Conservation (phyloP, 768 basidiomycete species). For the Hortiboletus campestris region DNA sequence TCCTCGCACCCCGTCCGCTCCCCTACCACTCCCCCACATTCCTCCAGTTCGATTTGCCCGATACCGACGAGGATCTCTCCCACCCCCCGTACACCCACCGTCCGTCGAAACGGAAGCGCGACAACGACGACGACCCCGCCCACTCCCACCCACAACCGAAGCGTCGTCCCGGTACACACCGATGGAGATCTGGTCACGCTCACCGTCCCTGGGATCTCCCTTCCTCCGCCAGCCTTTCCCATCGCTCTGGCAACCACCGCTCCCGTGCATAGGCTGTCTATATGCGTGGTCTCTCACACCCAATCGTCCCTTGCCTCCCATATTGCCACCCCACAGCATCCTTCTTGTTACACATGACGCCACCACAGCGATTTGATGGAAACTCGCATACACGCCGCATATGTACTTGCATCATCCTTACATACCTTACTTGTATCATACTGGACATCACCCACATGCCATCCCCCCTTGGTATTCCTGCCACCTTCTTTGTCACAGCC, state of each 20-base stretch:
- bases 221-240: background rate
- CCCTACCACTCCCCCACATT: slow-evolving; percentile 70
- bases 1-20: slow-evolving; percentile 65
- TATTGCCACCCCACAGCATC: slow-evolving; percentile 6
- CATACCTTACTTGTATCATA: slow-evolving; percentile 28
- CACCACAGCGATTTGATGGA: slow-evolving; percentile 9
- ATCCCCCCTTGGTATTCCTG: background rate
- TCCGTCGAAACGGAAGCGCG: slow-evolving; percentile 55
- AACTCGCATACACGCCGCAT: slow-evolving; percentile 18
- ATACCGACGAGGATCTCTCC: slow-evolving; percentile 67
- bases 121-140: slow-evolving; percentile 10
- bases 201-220: slow-evolving; percentile 11
- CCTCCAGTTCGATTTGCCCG: slow-evolving; percentile 65
- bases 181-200: slow-evolving; percentile 17
- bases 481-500: slow-evolving; percentile 8
- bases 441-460: slow-evolving; percentile 14
- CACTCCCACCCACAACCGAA: slow-evolving; percentile 23
- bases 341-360: slow-evolving; percentile 5
- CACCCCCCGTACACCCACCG: slow-evolving; percentile 63
- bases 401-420: slow-evolving; percentile 29
- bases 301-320: slow-evolving; percentile 11
- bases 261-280: slow-evolving; percentile 9
- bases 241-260: slow-evolving; percentile 21
- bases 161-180: slow-evolving; percentile 22
- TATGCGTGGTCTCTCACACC: slow-evolving; percentile 9